These are phyloP conservation scores for Kuraishia floccosa DNA, from an alignment of 805 yeast species.

Conservation along the genomic window DNA sequence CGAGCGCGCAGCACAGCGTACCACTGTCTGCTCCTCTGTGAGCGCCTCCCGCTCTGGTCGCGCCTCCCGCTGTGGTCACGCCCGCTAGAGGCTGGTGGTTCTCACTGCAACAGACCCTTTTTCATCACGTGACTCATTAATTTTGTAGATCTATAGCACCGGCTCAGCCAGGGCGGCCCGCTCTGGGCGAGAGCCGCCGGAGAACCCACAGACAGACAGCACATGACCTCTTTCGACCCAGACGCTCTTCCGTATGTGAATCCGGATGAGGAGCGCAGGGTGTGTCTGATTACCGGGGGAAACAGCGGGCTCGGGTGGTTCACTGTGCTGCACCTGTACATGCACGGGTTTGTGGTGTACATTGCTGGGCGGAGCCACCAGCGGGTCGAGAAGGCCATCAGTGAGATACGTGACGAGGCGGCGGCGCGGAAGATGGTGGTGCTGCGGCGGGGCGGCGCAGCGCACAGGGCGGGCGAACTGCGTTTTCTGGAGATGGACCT, in stretches of 20 bases:
- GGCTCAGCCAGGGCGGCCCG: too few relatives aligned
- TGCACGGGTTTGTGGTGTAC: slow-evolving; percentile 71
- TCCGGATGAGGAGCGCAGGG: slow-evolving; percentile 41
- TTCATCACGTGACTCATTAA: too few relatives aligned
- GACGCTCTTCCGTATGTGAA: slow-evolving; percentile 48
- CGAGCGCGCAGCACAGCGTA: too few relatives aligned
- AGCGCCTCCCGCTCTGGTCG: too few relatives aligned
- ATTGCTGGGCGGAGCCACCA: slow-evolving; percentile 58
- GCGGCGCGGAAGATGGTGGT: slow-evolving; percentile 13
- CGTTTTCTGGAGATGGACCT: slow-evolving; percentile 45
- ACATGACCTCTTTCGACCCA: slow-evolving; percentile 15
- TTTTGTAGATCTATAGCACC: too few relatives aligned
- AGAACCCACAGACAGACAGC: too few relatives aligned
- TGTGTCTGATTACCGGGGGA: slow-evolving; percentile 74
- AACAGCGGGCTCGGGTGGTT: slow-evolving; percentile 74
- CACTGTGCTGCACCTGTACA: slow-evolving; percentile 61
- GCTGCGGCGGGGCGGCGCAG: slow-evolving; percentile 9
- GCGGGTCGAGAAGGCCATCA: slow-evolving; percentile 45
- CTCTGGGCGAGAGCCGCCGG: too few relatives aligned
- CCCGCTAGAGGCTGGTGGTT: too few relatives aligned
- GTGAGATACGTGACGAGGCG: slow-evolving; percentile 47
- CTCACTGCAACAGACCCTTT: too few relatives aligned
- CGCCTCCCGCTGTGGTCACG: too few relatives aligned
- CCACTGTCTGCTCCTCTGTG: too few relatives aligned
- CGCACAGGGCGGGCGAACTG: slow-evolving; percentile 31